phyloP scores from a whole-genome alignment of 306 rosid genomes.

The Rosa lucieae region DNA sequence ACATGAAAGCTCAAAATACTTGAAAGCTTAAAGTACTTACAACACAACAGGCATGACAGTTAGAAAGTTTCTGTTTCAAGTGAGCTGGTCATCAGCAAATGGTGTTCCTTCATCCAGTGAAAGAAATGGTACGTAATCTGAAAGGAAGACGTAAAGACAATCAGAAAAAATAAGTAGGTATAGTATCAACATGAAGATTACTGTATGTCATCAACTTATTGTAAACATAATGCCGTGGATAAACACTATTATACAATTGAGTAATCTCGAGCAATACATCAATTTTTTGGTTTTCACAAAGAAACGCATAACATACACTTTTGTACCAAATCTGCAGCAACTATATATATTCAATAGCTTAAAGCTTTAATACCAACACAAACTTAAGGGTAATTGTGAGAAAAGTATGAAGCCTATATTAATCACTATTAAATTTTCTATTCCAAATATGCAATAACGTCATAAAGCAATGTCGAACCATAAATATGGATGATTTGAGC shows the following conservation, averaged over 20 bases:
- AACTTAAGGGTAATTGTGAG: no score
- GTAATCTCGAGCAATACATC: background rate
- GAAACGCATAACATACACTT: background rate
- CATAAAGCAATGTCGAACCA: background rate
- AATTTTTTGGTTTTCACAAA: background rate
- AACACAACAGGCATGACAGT: slow-evolving; percentile 41
- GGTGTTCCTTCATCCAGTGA: slow-evolving; percentile 51
- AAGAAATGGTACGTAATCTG: slow-evolving; percentile 46
- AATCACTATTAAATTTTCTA: background rate
- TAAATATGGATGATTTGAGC: no score
- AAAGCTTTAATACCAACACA: background rate
- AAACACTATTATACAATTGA: background rate
- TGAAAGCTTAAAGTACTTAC: slow-evolving; percentile 24
- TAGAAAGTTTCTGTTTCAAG: slow-evolving; percentile 43
- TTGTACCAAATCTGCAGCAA: background rate
- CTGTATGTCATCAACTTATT: background rate
- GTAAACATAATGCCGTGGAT: background rate
- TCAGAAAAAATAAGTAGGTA: background rate
- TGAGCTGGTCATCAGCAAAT: slow-evolving; percentile 50
- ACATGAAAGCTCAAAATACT: background rate
- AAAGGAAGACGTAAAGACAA: background rate
- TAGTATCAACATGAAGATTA: background rate
- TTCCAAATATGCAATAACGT: background rate
- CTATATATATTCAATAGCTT: background rate
- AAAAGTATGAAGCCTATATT: background rate